phyloP scores from a whole-genome alignment of 202 grass and related monocot genomes.

The Elaeis oleifera region DNA sequence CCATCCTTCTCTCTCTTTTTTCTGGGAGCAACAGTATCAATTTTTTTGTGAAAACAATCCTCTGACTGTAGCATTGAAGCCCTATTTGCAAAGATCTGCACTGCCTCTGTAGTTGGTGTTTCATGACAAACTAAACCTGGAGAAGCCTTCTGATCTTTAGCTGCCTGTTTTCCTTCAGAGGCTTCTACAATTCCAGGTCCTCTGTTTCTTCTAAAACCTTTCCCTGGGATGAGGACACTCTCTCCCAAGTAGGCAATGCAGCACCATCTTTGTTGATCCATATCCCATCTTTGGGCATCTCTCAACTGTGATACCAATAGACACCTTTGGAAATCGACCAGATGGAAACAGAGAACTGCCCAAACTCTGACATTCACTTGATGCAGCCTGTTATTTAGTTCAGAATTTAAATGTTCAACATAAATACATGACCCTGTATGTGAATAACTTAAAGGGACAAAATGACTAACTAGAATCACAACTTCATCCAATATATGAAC shows the following conservation, averaged over 20 bases:
- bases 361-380: slow-evolving; percentile 56
- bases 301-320: slow-evolving; percentile 50
- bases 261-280: slow-evolving; percentile 28
- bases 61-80: slow-evolving; percentile 35
- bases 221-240: slow-evolving; percentile 44
- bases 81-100: slow-evolving; percentile 21
- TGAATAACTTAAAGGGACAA: too few species aligned
- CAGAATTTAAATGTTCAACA: background rate
- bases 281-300: slow-evolving; percentile 29
- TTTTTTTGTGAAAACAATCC: slow-evolving; percentile 30
- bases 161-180: background rate
- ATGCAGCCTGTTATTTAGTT: slow-evolving; percentile 25
- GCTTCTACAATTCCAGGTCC: background rate
- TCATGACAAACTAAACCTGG: slow-evolving; percentile 3
- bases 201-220: slow-evolving; percentile 21
- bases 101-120: slow-evolving; percentile 21
- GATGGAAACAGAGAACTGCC: slow-evolving; percentile 45
- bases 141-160: background rate
- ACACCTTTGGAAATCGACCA: slow-evolving; percentile 77
- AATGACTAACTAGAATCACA: too few species aligned
- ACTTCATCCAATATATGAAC: too few species aligned
- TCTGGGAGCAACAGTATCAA: slow-evolving; percentile 35
- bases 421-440: too few species aligned
- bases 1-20: slow-evolving; percentile 36
- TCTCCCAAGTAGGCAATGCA: slow-evolving; percentile 25